phyloP scores from a whole-genome alignment of 176 grass and related monocot species.

The Puya raimondii region DNA sequence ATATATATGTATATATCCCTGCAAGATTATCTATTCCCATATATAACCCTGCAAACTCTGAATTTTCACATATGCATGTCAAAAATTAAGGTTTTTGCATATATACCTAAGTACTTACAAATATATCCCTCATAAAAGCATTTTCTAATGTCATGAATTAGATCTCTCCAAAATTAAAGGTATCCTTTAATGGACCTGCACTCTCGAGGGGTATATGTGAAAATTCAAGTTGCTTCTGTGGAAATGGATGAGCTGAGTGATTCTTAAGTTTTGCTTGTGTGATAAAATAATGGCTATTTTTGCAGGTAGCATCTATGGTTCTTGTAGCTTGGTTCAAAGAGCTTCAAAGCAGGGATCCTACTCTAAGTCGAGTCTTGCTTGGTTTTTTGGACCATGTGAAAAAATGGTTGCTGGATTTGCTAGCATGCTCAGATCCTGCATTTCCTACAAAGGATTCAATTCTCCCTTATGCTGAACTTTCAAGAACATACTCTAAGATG shows the following conservation, averaged over 20 bases:
- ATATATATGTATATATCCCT: no score
- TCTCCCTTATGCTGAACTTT: slow-evolving; percentile 79
- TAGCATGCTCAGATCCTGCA: slow-evolving; percentile 75
- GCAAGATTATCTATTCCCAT: not conserved
- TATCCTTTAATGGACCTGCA: not conserved
- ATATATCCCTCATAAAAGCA: no score
- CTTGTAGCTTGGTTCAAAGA: slow-evolving; percentile 88
- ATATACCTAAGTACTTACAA: no score
- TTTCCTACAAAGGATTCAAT: slow-evolving; percentile 84
- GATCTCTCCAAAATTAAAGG: slow-evolving; percentile 6
- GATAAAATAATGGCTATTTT: slow-evolving; percentile 13
- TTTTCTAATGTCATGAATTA: not conserved
- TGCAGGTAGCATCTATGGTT: slow-evolving; percentile 84
- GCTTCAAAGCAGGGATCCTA: slow-evolving; percentile 50
- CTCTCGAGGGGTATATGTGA: no score
- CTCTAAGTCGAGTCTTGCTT: slow-evolving; percentile 34
- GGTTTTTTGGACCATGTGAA: slow-evolving; percentile 60
- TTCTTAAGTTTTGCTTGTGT: slow-evolving; percentile 2
- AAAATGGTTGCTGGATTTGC: slow-evolving; percentile 67
- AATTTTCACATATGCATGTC: not conserved
- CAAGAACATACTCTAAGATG: slow-evolving; percentile 92
- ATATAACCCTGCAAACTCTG: no score
- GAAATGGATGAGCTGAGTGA: no score
- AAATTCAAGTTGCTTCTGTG: no score
- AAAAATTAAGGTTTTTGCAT: not conserved